These are phyloP conservation scores for Arctium lappa DNA, from an alignment of 129 eudicot species.

Conservation along the genomic window DNA sequence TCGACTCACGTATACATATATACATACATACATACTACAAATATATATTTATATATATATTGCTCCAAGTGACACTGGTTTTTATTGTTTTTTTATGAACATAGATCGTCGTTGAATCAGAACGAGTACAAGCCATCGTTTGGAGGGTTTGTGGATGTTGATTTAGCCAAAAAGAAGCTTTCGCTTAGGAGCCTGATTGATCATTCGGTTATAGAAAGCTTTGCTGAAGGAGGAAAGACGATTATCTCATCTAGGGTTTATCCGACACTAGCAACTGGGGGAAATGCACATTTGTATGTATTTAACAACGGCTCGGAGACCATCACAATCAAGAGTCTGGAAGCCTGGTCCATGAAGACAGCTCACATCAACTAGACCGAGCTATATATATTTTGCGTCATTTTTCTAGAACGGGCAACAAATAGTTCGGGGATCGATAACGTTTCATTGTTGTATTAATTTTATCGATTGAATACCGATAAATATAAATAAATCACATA, in stretches of 20 bases:
- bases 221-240: slow-evolving; percentile 48
- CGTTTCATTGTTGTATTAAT: not conserved
- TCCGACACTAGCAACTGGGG: slow-evolving; percentile 37
- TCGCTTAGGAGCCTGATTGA: not conserved
- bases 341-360: slow-evolving; percentile 57
- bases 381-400: not conserved
- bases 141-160: not conserved
- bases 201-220: slow-evolving; percentile 36
- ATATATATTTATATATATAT: too few relatives aligned
- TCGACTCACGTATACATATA: not conserved
- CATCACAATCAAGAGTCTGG: slow-evolving; percentile 28
- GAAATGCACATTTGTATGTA: slow-evolving; percentile 40
- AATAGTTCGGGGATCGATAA: not conserved
- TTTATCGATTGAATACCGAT: not conserved
- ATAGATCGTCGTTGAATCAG: slow-evolving; percentile 4
- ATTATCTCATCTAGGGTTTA: slow-evolving; percentile 54
- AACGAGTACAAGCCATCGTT: slow-evolving; percentile 21
- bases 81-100: not conserved
- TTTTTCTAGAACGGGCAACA: not conserved
- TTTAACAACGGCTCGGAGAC: slow-evolving; percentile 58
- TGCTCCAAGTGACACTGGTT: not conserved
- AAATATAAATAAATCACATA: not conserved
- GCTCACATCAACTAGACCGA: slow-evolving; percentile 26
- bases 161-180: not conserved
- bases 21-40: not conserved